Conservation (phyloP, 495 filamentous ascomycete genomes). For the Penicillium flavigenum region DNA sequence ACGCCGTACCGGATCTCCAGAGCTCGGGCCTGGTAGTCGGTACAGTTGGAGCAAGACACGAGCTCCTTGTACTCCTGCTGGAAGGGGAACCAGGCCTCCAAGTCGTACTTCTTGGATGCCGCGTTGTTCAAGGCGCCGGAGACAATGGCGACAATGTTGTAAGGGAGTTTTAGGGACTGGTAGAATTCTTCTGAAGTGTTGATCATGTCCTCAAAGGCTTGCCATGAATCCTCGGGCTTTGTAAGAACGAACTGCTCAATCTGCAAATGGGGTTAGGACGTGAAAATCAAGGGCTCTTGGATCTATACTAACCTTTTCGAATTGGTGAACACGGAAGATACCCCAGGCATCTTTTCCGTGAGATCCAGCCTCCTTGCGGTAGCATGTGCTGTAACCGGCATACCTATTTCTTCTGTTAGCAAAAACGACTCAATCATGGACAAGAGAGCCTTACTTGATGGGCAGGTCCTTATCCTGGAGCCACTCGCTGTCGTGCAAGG, state of each 20-base stretch:
- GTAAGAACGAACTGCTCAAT: slow-evolving; percentile 94
- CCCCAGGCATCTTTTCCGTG: slow-evolving; percentile 98
- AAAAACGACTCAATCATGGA: background rate
- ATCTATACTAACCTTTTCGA: slow-evolving; percentile 71
- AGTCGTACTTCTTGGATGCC: slow-evolving; percentile 90
- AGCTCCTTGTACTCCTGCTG: slow-evolving; percentile 97
- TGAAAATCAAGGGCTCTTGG: background rate
- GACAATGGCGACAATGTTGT: slow-evolving; percentile 88
- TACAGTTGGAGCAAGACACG: slow-evolving; percentile 94
- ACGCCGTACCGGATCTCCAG: slow-evolving; percentile 82
- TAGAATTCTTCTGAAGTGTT: slow-evolving; percentile 89
- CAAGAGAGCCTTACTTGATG: slow-evolving; percentile 58
- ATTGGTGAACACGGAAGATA: slow-evolving; percentile 97
- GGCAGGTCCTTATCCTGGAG: slow-evolving; percentile 79
- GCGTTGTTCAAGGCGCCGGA: slow-evolving; percentile 94
- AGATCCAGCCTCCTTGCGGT: slow-evolving; percentile 87
- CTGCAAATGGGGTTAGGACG: slow-evolving; percentile 32
- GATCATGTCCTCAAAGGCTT: slow-evolving; percentile 92
- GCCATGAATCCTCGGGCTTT: slow-evolving; percentile 93
- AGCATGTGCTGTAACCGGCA: slow-evolving; percentile 92
- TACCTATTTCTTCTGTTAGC: slow-evolving; percentile 50
- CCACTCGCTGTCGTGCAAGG: slow-evolving; percentile 93
- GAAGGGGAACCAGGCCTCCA: slow-evolving; percentile 97
- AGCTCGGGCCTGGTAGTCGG: slow-evolving; percentile 87
- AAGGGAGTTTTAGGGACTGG: slow-evolving; percentile 81